Conservation (phyloP, 2,329 filamentous ascomycete genomes). For the Diplodia sapinea region DNA sequence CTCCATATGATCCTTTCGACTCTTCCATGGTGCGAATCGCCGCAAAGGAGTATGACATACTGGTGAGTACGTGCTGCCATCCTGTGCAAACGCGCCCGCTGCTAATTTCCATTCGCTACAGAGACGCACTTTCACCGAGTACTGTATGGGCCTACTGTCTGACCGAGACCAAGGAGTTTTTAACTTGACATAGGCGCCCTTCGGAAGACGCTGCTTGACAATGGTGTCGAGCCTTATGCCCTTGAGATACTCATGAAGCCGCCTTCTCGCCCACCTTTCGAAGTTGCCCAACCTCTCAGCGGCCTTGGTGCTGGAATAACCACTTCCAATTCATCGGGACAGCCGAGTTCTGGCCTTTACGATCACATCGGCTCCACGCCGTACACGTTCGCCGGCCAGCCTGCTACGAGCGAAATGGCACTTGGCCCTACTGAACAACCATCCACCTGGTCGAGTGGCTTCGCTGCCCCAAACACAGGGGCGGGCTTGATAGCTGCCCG, state of each 20-base stretch:
- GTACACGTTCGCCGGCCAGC: not conserved
- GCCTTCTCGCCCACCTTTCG: not conserved
- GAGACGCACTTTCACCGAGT: not conserved
- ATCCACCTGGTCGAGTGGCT: not conserved
- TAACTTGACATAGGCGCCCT: not conserved
- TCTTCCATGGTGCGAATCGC: not conserved
- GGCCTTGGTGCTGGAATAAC: not conserved
- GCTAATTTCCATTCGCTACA: not conserved
- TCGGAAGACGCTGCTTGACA: constrained; percentile 9
- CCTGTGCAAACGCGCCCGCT: not conserved
- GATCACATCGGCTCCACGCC: not conserved
- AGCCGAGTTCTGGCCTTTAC: not conserved
- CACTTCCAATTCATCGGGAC: not conserved
- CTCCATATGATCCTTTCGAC: not conserved
- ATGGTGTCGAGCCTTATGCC: not conserved
- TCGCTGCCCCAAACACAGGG: not conserved
- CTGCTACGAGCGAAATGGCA: not conserved
- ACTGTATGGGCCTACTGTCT: not conserved
- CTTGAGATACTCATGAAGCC: not conserved
- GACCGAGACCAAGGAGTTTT: not conserved
- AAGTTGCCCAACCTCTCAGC: not conserved
- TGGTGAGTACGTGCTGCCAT: not conserved
- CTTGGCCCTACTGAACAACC: not conserved
- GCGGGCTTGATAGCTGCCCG: not conserved
- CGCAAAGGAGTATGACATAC: constrained; percentile 1